phyloP scores from a whole-genome alignment of 345 rosid species.

The Lepidium didymum region DNA sequence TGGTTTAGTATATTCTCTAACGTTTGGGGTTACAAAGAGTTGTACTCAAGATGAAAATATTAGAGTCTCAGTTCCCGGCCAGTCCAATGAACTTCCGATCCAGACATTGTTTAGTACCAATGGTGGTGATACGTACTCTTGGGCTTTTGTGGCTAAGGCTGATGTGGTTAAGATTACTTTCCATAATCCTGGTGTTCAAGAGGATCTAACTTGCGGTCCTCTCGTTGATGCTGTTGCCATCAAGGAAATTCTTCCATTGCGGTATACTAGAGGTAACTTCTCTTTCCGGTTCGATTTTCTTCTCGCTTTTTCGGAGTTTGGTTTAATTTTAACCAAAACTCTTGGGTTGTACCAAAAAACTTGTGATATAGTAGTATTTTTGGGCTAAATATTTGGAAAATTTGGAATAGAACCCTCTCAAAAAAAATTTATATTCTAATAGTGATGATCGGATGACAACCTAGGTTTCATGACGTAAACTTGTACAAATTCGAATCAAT shows the following conservation, averaged over 20 bases:
- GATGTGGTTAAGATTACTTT: constrained; percentile 49
- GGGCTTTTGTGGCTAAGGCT: constrained; percentile 57
- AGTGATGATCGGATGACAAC: too few relatives aligned
- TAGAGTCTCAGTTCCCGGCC: constrained; percentile 45
- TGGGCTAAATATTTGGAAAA: too few relatives aligned
- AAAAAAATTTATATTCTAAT: too few relatives aligned
- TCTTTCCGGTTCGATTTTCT: background rate
- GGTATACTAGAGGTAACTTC: constrained; percentile 32
- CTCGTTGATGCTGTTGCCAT: constrained; percentile 76
- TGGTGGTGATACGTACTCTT: constrained; percentile 78
- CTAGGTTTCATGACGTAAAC: too few relatives aligned
- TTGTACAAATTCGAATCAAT: too few relatives aligned
- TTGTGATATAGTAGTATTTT: too few relatives aligned
- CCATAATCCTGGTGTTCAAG: constrained; percentile 82
- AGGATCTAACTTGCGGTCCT: constrained; percentile 78
- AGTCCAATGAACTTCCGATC: constrained; percentile 46
- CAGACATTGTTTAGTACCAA: constrained; percentile 68
- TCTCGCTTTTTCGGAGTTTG: background rate
- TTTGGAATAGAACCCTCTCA: too few relatives aligned
- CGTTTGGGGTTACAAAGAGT: constrained; percentile 69
- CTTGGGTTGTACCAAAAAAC: too few relatives aligned
- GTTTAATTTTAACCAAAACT: background rate
- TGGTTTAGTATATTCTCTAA: constrained; percentile 49
- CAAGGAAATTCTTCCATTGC: constrained; percentile 53
- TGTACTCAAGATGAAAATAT: constrained; percentile 82